phyloP scores from a whole-genome alignment of 2,329 filamentous ascomycete species.

The Fusarium ramigenum region DNA sequence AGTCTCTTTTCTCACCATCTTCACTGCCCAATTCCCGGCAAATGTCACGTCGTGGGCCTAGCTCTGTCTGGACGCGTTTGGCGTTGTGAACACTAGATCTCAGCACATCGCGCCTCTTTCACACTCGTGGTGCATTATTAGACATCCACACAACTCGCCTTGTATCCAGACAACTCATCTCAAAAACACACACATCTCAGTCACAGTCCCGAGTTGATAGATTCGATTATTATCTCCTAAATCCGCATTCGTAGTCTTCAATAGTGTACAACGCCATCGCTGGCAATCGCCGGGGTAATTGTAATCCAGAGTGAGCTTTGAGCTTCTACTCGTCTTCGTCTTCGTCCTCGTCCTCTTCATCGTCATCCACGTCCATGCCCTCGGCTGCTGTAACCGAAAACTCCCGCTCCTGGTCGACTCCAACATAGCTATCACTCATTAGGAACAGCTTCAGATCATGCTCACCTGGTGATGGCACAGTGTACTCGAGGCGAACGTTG shows the following conservation, averaged over 20 bases:
- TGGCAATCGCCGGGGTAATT: slow-evolving; percentile 28
- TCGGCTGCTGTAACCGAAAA: slow-evolving; percentile 89
- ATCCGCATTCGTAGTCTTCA: slow-evolving; percentile 44
- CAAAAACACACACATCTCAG: slow-evolving; percentile 38
- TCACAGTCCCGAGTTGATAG: slow-evolving; percentile 27
- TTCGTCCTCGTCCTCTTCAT: slow-evolving; percentile 74
- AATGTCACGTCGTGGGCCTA: slow-evolving; percentile 8
- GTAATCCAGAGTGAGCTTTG: slow-evolving; percentile 21
- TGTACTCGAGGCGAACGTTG: slow-evolving; percentile 85
- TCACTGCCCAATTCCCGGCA: slow-evolving; percentile 6
- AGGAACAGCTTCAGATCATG: slow-evolving; percentile 91
- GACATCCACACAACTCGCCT: slow-evolving; percentile 44
- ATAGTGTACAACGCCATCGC: slow-evolving; percentile 46
- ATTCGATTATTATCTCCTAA: slow-evolving; percentile 41
- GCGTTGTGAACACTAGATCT: slow-evolving; percentile 31
- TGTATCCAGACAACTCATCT: slow-evolving; percentile 44
- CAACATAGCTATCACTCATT: slow-evolving; percentile 97
- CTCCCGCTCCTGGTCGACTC: slow-evolving; percentile 93
- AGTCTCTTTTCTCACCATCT: slow-evolving; percentile 15
- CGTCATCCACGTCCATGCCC: slow-evolving; percentile 93
- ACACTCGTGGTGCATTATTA: slow-evolving; percentile 43
- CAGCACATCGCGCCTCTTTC: slow-evolving; percentile 35
- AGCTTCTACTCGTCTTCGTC: slow-evolving; percentile 53
- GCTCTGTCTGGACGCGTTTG: slow-evolving; percentile 24
- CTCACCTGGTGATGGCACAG: slow-evolving; percentile 83